Percentiles rank a stretch among this genome's conserved stretches.
phyloP scores from a whole-genome alignment of 2,329 filamentous ascomycete species.

The Clarireedia hainanense region DNA sequence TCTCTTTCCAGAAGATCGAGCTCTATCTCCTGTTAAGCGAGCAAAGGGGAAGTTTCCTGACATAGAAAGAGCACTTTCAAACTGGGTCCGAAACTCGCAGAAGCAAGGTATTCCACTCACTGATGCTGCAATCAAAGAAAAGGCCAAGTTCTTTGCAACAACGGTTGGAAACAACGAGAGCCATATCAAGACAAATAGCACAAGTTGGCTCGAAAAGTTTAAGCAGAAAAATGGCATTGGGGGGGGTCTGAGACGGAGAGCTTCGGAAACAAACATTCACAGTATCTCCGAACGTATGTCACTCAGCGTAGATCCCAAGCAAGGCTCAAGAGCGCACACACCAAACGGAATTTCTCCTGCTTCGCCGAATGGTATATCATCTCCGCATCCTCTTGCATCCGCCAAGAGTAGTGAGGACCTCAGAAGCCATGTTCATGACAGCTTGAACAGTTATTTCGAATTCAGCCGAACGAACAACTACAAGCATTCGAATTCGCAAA shows the following conservation, averaged over 20 bases:
- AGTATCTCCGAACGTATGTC: slow-evolving; percentile 57
- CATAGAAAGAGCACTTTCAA: slow-evolving; percentile 82
- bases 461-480: slow-evolving; percentile 42
- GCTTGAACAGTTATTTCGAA: slow-evolving; percentile 50
- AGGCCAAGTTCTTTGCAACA: slow-evolving; percentile 72
- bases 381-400: slow-evolving; percentile 63
- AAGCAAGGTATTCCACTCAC: slow-evolving; percentile 65
- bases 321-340: slow-evolving; percentile 51
- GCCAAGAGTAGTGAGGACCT: slow-evolving; percentile 58
- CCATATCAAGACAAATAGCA: slow-evolving; percentile 62
- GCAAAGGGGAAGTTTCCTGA: slow-evolving; percentile 81
- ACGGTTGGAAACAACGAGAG: slow-evolving; percentile 65
- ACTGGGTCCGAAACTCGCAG: slow-evolving; percentile 78
- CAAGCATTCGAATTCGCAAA: slow-evolving; percentile 59
- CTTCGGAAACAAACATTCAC: slow-evolving; percentile 52
- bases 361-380: slow-evolving; percentile 59
- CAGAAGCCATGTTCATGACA: slow-evolving; percentile 41
- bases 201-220: slow-evolving; percentile 88
- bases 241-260: slow-evolving; percentile 41
- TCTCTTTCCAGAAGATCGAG: slow-evolving; percentile 72
- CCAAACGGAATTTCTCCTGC: slow-evolving; percentile 62
- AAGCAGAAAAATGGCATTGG: slow-evolving; percentile 61
- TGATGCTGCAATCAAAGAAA: slow-evolving; percentile 77
- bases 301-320: slow-evolving; percentile 45
- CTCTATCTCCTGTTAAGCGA: slow-evolving; percentile 71